Evolutionary conservation across 164 flowering plant species (phyloP).

Genomic region (Chloranthus sessilifolius): DNA sequence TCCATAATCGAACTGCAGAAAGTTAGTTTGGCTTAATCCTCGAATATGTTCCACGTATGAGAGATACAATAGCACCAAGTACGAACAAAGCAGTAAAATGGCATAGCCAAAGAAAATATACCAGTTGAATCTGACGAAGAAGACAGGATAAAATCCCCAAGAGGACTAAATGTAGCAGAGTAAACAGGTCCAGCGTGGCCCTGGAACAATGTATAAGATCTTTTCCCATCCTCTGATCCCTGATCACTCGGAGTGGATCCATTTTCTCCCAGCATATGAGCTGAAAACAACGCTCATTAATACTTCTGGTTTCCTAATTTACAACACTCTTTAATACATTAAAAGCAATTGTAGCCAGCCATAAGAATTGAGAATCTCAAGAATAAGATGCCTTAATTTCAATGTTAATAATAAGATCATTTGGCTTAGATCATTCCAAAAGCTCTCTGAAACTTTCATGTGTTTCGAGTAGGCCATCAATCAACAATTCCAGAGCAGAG

Average conservation of each 20-base stretch:
- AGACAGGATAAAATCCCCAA: slow-evolving; percentile 86
- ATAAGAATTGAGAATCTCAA: no score
- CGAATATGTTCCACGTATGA: background rate
- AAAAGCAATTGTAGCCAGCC: background rate
- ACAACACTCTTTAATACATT: background rate
- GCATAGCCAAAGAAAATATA: slow-evolving; percentile 26
- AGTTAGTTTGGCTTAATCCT: slow-evolving; percentile 4
- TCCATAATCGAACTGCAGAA: slow-evolving; percentile 89
- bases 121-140: slow-evolving; percentile 94
- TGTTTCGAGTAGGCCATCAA: no score
- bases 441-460: no score
- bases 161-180: slow-evolving; percentile 85
- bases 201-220: slow-evolving; percentile 73
- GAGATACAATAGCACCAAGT: background rate
- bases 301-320: background rate
- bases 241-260: slow-evolving; percentile 41
- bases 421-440: no score
- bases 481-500: no score
- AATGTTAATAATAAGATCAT: no score
- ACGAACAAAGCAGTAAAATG: background rate
- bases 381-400: no score
- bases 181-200: slow-evolving; percentile 97
- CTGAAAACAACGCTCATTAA: slow-evolving; percentile 33
- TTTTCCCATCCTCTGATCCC: slow-evolving; percentile 51
- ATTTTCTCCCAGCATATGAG: slow-evolving; percentile 66